Conservation (phyloP, 1,139 yeast genomes). For the Debaryomycetaceae sp. region DNA sequence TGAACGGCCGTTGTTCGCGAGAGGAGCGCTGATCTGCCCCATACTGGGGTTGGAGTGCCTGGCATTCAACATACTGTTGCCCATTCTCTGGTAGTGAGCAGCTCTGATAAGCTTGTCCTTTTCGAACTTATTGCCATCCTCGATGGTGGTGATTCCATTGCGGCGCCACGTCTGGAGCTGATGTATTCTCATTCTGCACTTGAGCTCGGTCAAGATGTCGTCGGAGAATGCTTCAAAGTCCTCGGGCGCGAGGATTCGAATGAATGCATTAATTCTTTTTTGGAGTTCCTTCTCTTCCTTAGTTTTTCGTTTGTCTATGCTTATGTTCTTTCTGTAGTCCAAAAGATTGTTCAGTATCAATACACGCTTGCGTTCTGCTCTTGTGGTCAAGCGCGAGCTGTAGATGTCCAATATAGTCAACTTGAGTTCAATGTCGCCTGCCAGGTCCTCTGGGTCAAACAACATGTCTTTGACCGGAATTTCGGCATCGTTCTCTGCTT, state of each 20-base stretch:
- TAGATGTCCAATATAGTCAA: conserved; percentile 84
- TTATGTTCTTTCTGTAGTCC: conserved; percentile 79
- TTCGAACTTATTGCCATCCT: conserved; percentile 82
- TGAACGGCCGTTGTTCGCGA: conserved; percentile 14
- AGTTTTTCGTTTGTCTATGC: conserved; percentile 72
- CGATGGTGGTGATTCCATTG: conserved; percentile 81
- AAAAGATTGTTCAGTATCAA: conserved; percentile 72
- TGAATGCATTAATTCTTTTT: conserved; percentile 73
- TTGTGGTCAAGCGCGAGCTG: conserved; percentile 79
- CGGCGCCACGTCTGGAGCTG: conserved; percentile 93
- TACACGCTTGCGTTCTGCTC: conserved; percentile 89
- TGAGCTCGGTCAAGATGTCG: conserved; percentile 73
- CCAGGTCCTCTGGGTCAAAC: conserved; percentile 89
- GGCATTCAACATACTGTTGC: conserved; percentile 37
- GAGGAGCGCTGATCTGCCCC: conserved; percentile 1
- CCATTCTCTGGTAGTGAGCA: conserved; percentile 60
- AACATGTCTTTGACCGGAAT: conserved; percentile 90
- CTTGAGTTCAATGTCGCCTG: conserved; percentile 84
- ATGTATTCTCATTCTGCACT: conserved; percentile 75
- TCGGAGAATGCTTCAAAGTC: conserved; percentile 75
- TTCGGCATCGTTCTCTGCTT: conserved; percentile 96
- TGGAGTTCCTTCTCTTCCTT: conserved; percentile 87
- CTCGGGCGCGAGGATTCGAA: conserved; percentile 71
- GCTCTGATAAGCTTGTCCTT: conserved; percentile 72
- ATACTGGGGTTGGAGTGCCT: conserved; percentile 18